Evolutionary conservation across 306 rosid species (phyloP).

Genomic region (Lathyrus oleraceus): DNA sequence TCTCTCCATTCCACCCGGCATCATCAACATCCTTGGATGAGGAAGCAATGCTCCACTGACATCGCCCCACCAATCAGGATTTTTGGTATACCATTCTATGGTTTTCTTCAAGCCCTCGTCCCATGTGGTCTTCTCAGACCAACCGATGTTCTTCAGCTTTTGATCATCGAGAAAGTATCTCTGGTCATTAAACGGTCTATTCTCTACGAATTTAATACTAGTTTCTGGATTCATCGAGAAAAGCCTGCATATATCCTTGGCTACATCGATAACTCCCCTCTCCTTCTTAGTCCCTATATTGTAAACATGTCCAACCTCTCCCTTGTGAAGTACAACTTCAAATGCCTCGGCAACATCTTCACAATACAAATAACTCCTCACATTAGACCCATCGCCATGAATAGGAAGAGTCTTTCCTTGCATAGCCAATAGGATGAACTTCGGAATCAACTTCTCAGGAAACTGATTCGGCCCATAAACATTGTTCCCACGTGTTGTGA

Average conservation of each 20-base stretch:
- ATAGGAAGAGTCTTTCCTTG: slow-evolving; percentile 63
- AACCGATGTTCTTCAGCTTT: slow-evolving; percentile 64
- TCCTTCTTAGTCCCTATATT: slow-evolving; percentile 64
- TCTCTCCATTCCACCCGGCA: slow-evolving; percentile 82
- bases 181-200: slow-evolving; percentile 64
- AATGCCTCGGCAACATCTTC: slow-evolving; percentile 77
- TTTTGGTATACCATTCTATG: too few relatives aligned
- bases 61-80: too few relatives aligned
- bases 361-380: slow-evolving; percentile 61
- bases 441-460: too few relatives aligned
- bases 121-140: too few relatives aligned
- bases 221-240: slow-evolving; percentile 44
- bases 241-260: slow-evolving; percentile 55
- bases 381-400: slow-evolving; percentile 70
- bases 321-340: slow-evolving; percentile 62
- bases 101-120: too few relatives aligned
- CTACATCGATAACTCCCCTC: slow-evolving; percentile 64
- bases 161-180: slow-evolving; percentile 66
- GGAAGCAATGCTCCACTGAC: too few relatives aligned
- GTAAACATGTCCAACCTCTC: slow-evolving; percentile 67
- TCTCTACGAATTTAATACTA: slow-evolving; percentile 53
- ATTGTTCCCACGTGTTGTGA: too few relatives aligned
- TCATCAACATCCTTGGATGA: slow-evolving; percentile 90
- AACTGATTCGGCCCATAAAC: too few relatives aligned
- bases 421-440: slow-evolving; percentile 68